Evolutionary conservation across 345 rosid species (phyloP).

Genomic region (Iberis pinnata): DNA sequence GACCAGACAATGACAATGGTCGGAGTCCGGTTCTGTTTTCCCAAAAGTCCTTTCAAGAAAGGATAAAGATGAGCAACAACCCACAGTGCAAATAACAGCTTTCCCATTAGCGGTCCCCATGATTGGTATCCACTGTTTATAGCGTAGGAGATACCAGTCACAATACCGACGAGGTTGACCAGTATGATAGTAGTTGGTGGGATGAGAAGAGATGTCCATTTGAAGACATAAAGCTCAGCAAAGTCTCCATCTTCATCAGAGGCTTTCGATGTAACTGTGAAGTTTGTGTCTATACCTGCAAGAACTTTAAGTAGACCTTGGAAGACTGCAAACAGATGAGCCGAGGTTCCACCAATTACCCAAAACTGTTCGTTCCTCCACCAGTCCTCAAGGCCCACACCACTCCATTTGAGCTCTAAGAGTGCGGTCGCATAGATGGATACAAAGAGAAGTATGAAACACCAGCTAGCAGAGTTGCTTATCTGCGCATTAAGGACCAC

Average conservation of each 20-base stretch:
- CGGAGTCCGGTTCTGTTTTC: constrained; percentile 87
- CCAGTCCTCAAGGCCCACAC: constrained; percentile 84
- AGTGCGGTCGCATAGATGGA: constrained; percentile 66
- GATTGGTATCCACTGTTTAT: constrained; percentile 92
- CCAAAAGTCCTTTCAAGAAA: constrained; percentile 84
- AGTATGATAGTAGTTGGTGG: constrained; percentile 89
- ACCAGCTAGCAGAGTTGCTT: constrained; percentile 85
- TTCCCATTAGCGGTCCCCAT: constrained; percentile 91
- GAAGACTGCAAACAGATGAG: constrained; percentile 92
- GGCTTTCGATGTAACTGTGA: constrained; percentile 93
- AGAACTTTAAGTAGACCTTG: constrained; percentile 91
- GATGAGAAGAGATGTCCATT: constrained; percentile 93
- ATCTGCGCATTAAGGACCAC: constrained; percentile 41
- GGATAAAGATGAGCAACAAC: constrained; percentile 91
- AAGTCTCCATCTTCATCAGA: constrained; percentile 86
- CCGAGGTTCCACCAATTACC: constrained; percentile 95
- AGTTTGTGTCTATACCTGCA: constrained; percentile 91
- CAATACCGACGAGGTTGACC: constrained; percentile 72
- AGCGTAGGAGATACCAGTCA: constrained; percentile 80
- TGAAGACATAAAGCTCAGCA: constrained; percentile 87
- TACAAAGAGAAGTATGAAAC: constrained; percentile 62
- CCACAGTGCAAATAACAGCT: constrained; percentile 87
- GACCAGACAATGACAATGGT: constrained; percentile 96
- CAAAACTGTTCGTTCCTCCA: constrained; percentile 99
- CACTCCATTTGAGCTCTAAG: constrained; percentile 90